Percentiles rank a stretch among this genome's conserved stretches.
phyloP scores from a whole-genome alignment of 2,329 filamentous ascomycete genomes.

The Aspergillus neotritici region DNA sequence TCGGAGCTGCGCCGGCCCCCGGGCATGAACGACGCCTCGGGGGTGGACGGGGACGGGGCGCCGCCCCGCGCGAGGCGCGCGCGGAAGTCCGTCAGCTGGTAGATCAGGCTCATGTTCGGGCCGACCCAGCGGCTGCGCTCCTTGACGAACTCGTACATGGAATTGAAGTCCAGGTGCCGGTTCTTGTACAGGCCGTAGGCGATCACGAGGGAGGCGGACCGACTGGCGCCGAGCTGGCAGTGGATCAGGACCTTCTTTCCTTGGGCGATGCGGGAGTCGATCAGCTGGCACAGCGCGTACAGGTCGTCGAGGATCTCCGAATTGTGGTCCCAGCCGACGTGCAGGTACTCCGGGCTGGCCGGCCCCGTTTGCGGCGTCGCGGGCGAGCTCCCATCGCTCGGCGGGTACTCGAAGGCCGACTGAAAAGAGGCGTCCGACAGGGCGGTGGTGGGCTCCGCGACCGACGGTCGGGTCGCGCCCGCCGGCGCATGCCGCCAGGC shows the following conservation, averaged over 20 bases:
- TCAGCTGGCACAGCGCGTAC: slow-evolving; percentile 54
- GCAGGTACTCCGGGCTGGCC: slow-evolving; percentile 56
- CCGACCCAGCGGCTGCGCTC: slow-evolving; percentile 61
- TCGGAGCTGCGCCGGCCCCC: slow-evolving; percentile 25
- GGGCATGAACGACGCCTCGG: slow-evolving; percentile 33
- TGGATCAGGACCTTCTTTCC: slow-evolving; percentile 59
- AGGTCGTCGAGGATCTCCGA: slow-evolving; percentile 62
- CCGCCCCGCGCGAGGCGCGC: slow-evolving; percentile 32
- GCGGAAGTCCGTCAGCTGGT: slow-evolving; percentile 61
- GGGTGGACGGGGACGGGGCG: slow-evolving; percentile 26
- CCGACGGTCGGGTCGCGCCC: slow-evolving; percentile 28
- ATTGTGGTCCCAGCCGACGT: slow-evolving; percentile 63
- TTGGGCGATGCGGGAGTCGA: slow-evolving; percentile 53
- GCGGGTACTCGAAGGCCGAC: slow-evolving; percentile 43
- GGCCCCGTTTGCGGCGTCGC: slow-evolving; percentile 29
- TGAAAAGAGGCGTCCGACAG: slow-evolving; percentile 45
- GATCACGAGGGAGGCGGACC: slow-evolving; percentile 61
- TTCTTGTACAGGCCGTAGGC: slow-evolving; percentile 62
- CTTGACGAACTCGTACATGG: slow-evolving; percentile 60
- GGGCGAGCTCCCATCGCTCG: slow-evolving; percentile 23
- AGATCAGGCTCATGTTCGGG: slow-evolving; percentile 64
- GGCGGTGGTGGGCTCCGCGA: slow-evolving; percentile 41
- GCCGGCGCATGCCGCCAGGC: slow-evolving; percentile 45
- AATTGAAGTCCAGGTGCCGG: slow-evolving; percentile 56
- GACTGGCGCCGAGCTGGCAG: slow-evolving; percentile 60